A percentile compares a stretch with the other conserved stretches of the same genome.
These are phyloP conservation scores for Deuterostichococcus epilithicus DNA, from an alignment of 139 green algal species.

Conservation along the genomic window DNA sequence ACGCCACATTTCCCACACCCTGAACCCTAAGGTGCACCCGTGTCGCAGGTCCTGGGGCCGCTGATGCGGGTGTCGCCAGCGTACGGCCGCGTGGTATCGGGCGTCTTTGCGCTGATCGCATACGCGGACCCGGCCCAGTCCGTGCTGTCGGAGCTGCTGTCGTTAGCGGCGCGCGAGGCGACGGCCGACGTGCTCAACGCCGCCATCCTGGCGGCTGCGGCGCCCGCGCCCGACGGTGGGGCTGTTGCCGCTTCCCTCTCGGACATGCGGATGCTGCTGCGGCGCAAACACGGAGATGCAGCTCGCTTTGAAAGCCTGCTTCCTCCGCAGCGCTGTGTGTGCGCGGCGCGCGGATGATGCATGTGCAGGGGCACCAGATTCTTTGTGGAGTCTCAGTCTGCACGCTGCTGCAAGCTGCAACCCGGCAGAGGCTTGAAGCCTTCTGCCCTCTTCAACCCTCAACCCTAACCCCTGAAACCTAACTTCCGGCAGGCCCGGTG, in stretches of 20 bases:
- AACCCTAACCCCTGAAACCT: too few species aligned
- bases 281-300: neutral
- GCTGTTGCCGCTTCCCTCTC: neutral
- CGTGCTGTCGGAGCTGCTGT: constrained; percentile 55
- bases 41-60: constrained; percentile 22
- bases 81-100: constrained; percentile 38
- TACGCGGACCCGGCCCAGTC: constrained; percentile 52
- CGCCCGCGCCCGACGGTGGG: neutral
- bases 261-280: too few species aligned
- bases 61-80: constrained; percentile 23
- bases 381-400: neutral
- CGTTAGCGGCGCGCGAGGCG: constrained; percentile 49
- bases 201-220: constrained; percentile 45
- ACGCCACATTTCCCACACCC: too few species aligned
- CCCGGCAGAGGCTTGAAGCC: too few species aligned
- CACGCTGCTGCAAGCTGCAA: too few species aligned
- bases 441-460: too few species aligned
- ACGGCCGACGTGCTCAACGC: constrained; percentile 73
- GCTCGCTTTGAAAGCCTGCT: neutral
- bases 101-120: constrained; percentile 71
- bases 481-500: too few species aligned
- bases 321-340: neutral
- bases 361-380: neutral
- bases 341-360: neutral
- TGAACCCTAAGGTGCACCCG: too few species aligned